Evolutionary conservation across 129 eudicot genomes (phyloP).

Genomic region (Arctium minus): DNA sequence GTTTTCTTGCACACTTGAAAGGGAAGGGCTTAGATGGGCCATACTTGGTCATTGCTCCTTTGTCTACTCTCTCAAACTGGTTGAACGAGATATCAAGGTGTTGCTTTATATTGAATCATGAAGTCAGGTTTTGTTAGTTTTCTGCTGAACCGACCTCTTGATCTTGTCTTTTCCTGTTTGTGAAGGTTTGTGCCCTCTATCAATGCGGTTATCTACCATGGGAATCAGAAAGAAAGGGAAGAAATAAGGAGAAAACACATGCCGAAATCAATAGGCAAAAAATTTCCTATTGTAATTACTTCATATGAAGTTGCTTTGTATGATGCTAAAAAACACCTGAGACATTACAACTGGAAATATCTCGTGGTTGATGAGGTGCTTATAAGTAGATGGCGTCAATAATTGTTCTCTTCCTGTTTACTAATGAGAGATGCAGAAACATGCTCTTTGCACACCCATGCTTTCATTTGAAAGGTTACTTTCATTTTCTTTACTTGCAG

Average conservation of each 20-base stretch:
- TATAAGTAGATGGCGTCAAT: not conserved
- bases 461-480: not conserved
- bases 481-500: conserved; percentile 14
- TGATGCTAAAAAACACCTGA: conserved; percentile 66
- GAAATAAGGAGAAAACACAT: conserved; percentile 71
- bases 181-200: conserved; percentile 79
- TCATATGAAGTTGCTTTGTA: conserved; percentile 83
- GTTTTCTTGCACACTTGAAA: conserved; percentile 88
- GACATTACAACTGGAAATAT: conserved; percentile 89
- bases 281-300: conserved; percentile 78
- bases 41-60: conserved; percentile 87
- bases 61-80: conserved; percentile 98
- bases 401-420: not conserved
- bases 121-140: no score
- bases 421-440: not conserved
- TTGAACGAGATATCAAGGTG: conserved; percentile 76
- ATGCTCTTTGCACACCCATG: not conserved
- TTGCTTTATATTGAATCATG: not conserved
- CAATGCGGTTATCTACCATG: conserved; percentile 81
- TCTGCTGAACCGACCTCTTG: no score
- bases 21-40: conserved; percentile 98
- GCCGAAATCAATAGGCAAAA: conserved; percentile 75
- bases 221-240: conserved; percentile 54
- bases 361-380: conserved; percentile 94
- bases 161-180: not conserved